Conservation (phyloP, 2,329 filamentous ascomycete genomes). For the Dactylellina cionopaga region DNA sequence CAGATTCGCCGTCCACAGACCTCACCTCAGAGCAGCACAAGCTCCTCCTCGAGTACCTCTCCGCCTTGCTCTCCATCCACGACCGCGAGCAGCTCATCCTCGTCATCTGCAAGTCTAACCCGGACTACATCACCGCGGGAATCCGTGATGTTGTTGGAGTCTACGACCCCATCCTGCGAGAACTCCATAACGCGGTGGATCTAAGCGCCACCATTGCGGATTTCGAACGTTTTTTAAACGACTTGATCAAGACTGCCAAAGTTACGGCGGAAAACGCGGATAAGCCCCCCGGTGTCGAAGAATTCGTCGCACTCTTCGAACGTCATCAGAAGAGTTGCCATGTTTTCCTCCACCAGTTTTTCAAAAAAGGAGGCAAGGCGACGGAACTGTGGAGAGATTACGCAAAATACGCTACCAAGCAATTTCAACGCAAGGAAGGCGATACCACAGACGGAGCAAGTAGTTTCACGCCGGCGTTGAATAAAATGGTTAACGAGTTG, state of each 20-base stretch:
- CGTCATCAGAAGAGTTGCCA: slow-evolving; percentile 73
- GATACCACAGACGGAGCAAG: slow-evolving; percentile 60
- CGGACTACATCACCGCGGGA: slow-evolving; percentile 77
- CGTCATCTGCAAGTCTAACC: slow-evolving; percentile 73
- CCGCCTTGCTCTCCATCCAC: slow-evolving; percentile 74
- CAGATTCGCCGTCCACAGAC: slow-evolving; percentile 61
- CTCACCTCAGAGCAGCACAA: slow-evolving; percentile 71
- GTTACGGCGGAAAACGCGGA: slow-evolving; percentile 58
- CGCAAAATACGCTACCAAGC: slow-evolving; percentile 68
- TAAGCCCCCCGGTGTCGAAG: slow-evolving; percentile 71
- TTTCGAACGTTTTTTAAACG: slow-evolving; percentile 74
- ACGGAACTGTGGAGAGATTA: slow-evolving; percentile 71
- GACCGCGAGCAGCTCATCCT: slow-evolving; percentile 77
- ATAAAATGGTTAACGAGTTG: slow-evolving; percentile 60
- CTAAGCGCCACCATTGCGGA: slow-evolving; percentile 75
- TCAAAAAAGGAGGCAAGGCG: slow-evolving; percentile 74
- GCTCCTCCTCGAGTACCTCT: slow-evolving; percentile 75
- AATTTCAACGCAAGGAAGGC: slow-evolving; percentile 64
- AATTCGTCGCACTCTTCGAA: slow-evolving; percentile 74
- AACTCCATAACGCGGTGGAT: slow-evolving; percentile 76
- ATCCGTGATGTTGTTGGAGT: slow-evolving; percentile 73
- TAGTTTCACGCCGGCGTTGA: slow-evolving; percentile 62
- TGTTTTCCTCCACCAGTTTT: slow-evolving; percentile 76
- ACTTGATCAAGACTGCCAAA: slow-evolving; percentile 71
- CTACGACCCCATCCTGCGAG: slow-evolving; percentile 78